Conservation (phyloP, 768 basidiomycete species). For the Phlegmacium glaucopus region DNA sequence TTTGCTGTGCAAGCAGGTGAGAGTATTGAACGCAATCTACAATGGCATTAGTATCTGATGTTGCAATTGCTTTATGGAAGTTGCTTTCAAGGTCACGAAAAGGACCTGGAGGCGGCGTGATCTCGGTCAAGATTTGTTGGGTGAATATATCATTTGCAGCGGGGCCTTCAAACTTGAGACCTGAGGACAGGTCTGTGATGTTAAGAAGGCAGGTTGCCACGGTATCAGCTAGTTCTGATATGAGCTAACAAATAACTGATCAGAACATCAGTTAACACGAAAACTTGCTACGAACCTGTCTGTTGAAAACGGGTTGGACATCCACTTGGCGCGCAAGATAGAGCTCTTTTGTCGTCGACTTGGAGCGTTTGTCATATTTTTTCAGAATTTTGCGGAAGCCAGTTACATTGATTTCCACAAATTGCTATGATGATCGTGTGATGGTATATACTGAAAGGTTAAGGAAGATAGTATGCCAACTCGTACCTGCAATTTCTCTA, state of each 20-base stretch:
- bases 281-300: slow-evolving; percentile 59
- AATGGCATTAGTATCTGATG: slow-evolving; percentile 56
- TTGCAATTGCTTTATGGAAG: slow-evolving; percentile 71
- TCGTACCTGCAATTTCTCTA: slow-evolving; percentile 88
- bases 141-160: slow-evolving; percentile 74
- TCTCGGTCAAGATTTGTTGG: slow-evolving; percentile 66
- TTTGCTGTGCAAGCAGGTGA: slow-evolving; percentile 58
- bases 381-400: slow-evolving; percentile 97
- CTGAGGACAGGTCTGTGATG: slow-evolving; percentile 71
- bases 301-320: slow-evolving; percentile 97
- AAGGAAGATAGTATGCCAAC: background rate
- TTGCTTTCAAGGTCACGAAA: slow-evolving; percentile 89
- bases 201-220: slow-evolving; percentile 82
- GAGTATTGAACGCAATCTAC: slow-evolving; percentile 70
- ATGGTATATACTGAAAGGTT: background rate
- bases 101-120: slow-evolving; percentile 60
- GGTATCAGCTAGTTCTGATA: slow-evolving; percentile 92
- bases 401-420: slow-evolving; percentile 94
- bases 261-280: slow-evolving; percentile 1
- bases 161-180: slow-evolving; percentile 74
- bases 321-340: slow-evolving; percentile 97
- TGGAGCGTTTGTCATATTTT: slow-evolving; percentile 98
- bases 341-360: slow-evolving; percentile 92
- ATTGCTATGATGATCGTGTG: slow-evolving; percentile 58
- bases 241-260: slow-evolving; percentile 53